Conservation (phyloP, 2,329 filamentous ascomycete genomes). For the Pyrenophora tritici-repentis region DNA sequence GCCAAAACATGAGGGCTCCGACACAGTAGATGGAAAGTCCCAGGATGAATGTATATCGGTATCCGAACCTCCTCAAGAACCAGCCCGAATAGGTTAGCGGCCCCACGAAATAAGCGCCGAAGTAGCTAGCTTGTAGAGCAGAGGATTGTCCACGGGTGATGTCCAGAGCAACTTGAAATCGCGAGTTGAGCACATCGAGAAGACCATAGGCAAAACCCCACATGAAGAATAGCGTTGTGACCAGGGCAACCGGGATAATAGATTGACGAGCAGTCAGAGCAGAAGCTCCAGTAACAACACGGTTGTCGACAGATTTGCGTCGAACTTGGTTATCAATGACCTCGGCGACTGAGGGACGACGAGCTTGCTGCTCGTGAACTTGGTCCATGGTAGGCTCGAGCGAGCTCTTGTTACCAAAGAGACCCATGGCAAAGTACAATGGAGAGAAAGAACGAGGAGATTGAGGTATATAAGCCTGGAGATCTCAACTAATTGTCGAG, state of each 20-base stretch:
- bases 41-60: constrained; percentile 79
- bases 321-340: constrained; percentile 39
- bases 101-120: constrained; percentile 62
- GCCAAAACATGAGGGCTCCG: constrained; percentile 82
- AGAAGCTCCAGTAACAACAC: constrained; percentile 43
- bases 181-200: constrained; percentile 52
- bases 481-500: constrained; percentile 5
- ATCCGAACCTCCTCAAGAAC: constrained; percentile 74
- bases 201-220: constrained; percentile 58
- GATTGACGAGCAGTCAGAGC: constrained; percentile 52
- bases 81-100: constrained; percentile 60
- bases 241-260: constrained; percentile 55
- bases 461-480: not conserved
- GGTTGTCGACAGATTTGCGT: constrained; percentile 45
- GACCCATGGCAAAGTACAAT: constrained; percentile 24
- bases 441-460: not conserved
- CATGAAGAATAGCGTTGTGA: constrained; percentile 57
- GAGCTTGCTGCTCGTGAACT: constrained; percentile 44
- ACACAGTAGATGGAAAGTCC: constrained; percentile 71
- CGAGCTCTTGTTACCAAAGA: constrained; percentile 32
- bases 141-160: constrained; percentile 61
- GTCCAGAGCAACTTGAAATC: constrained; percentile 50
- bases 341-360: constrained; percentile 43
- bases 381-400: constrained; percentile 45
- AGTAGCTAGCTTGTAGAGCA: constrained; percentile 68